These are phyloP conservation scores for Paramecium tetraurelia DNA, from an alignment of 73 alveolate genomes.

Conservation along the genomic window DNA sequence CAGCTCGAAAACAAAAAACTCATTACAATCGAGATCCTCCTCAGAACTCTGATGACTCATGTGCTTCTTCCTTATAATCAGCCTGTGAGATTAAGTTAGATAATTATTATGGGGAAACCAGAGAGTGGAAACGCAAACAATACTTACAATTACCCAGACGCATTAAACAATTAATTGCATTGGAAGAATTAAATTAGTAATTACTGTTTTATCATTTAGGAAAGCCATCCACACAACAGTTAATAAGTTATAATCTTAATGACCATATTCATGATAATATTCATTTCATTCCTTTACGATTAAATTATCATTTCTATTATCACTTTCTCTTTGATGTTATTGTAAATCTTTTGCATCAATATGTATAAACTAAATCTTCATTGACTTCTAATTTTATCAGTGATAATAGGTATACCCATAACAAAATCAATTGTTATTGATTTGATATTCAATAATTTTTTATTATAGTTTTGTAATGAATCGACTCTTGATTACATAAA, in stretches of 20 bases:
- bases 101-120: not conserved
- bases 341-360: too few relatives aligned
- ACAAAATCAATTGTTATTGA: too few relatives aligned
- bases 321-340: too few relatives aligned
- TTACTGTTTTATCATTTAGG: not conserved
- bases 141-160: not conserved
- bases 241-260: not conserved
- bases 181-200: not conserved
- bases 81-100: constrained; percentile 5
- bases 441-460: not conserved
- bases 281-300: not conserved
- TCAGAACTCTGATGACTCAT: not conserved
- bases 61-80: not conserved
- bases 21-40: not conserved
- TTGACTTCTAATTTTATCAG: too few relatives aligned
- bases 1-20: not conserved
- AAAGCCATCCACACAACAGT: not conserved
- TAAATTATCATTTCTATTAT: not conserved
- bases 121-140: not conserved
- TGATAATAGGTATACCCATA: too few relatives aligned
- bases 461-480: not conserved
- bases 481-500: not conserved
- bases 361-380: too few relatives aligned
- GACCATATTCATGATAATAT: not conserved
- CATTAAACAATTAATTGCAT: not conserved